Percentiles rank a stretch among this genome's conserved stretches.
These are phyloP conservation scores for Glycine tomentella DNA, from an alignment of 306 rosid genomes.

Conservation along the genomic window DNA sequence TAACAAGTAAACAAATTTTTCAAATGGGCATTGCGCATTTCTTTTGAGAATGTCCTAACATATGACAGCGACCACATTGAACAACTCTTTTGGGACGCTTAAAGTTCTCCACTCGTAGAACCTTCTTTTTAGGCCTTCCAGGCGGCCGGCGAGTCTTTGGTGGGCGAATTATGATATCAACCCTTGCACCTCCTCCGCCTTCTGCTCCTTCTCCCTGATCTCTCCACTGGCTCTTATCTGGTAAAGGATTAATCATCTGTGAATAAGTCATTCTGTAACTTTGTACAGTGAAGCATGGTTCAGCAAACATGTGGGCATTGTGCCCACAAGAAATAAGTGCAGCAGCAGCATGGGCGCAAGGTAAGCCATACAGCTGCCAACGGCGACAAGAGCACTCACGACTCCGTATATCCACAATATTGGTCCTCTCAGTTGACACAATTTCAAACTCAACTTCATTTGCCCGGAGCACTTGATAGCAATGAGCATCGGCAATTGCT, in stretches of 20 bases:
- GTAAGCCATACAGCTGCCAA: constrained; percentile 96
- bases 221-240: constrained; percentile 84
- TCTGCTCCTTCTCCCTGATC: constrained; percentile 81
- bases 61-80: constrained; percentile 98
- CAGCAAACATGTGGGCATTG: constrained; percentile 83
- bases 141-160: constrained; percentile 97
- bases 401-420: constrained; percentile 88
- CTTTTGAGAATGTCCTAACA: constrained; percentile 99
- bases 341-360: constrained; percentile 99
- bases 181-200: constrained; percentile 77
- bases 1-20: constrained; percentile 54
- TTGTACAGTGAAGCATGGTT: constrained; percentile 86
- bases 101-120: constrained; percentile 83
- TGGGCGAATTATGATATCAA: constrained; percentile 74
- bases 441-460: constrained; percentile 98
- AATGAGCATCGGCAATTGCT: constrained; percentile 92
- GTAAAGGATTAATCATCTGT: constrained; percentile 76
- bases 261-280: constrained; percentile 84
- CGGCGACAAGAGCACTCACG: constrained; percentile 96
- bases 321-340: constrained; percentile 97
- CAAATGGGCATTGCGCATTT: constrained; percentile 86
- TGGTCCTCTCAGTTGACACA: constrained; percentile 96
- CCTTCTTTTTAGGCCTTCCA: constrained; percentile 97
- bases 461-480: constrained; percentile 98
- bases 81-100: constrained; percentile 97